A percentile compares a stretch with the other conserved stretches of the same genome.
Evolutionary conservation across 2,329 filamentous ascomycete species (phyloP).

Genomic region (Rugonectria rugulosa): DNA sequence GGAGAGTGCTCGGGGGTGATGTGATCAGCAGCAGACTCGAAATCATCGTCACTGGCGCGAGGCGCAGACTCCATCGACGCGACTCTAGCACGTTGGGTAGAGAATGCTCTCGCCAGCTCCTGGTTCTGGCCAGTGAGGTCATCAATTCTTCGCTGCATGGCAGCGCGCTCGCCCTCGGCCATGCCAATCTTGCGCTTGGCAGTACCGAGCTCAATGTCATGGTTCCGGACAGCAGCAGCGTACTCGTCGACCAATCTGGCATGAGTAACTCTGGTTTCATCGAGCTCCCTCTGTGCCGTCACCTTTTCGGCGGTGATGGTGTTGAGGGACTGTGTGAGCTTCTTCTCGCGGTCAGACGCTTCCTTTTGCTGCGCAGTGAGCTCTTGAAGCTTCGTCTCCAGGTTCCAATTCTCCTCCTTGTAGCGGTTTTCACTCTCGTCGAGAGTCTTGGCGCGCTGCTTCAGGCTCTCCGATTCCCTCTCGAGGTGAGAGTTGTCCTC

Average conservation of each 20-base stretch:
- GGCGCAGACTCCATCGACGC: slow-evolving; percentile 70
- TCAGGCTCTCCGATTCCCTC: slow-evolving; percentile 79
- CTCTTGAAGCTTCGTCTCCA: slow-evolving; percentile 92
- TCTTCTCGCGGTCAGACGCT: slow-evolving; percentile 81
- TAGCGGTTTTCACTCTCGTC: slow-evolving; percentile 96
- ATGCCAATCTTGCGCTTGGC: slow-evolving; percentile 81
- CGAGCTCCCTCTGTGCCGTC: slow-evolving; percentile 81
- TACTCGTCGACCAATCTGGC: slow-evolving; percentile 85
- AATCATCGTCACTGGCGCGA: slow-evolving; percentile 67
- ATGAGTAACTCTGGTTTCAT: slow-evolving; percentile 84
- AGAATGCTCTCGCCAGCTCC: slow-evolving; percentile 85
- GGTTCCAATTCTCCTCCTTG: slow-evolving; percentile 98
- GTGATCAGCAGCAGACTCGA: slow-evolving; percentile 71
- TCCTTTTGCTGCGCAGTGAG: slow-evolving; percentile 77
- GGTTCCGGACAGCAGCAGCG: slow-evolving; percentile 76
- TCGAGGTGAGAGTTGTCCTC: slow-evolving; percentile 82
- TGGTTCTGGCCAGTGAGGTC: slow-evolving; percentile 89
- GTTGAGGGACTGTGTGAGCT: slow-evolving; percentile 77
- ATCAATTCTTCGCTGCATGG: slow-evolving; percentile 84
- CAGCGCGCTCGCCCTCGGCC: slow-evolving; percentile 79
- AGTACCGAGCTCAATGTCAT: slow-evolving; percentile 87
- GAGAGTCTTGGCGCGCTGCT: slow-evolving; percentile 80
- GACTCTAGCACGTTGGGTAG: slow-evolving; percentile 72
- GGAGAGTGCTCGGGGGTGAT: slow-evolving; percentile 89
- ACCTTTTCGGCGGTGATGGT: slow-evolving; percentile 77